A percentile compares a stretch with the other conserved stretches of the same genome.
Conservation (phyloP, 2,329 filamentous ascomycete genomes). For the Beauveria sp. region DNA sequence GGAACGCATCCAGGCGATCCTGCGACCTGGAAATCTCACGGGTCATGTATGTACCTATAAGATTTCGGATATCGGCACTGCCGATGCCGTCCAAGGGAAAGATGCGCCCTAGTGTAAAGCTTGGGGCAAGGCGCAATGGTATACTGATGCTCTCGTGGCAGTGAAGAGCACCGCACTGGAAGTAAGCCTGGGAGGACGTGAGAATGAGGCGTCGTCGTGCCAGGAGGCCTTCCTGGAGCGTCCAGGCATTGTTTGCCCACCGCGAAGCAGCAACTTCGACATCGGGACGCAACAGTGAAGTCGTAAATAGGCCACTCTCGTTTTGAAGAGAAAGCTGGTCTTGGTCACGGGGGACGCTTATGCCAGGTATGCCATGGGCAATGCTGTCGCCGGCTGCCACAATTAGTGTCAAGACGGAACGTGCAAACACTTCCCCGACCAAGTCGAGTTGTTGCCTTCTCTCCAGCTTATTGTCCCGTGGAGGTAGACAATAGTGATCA, state of each 20-base stretch:
- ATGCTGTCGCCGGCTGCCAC: constrained; percentile 25
- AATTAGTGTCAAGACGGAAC: constrained; percentile 27
- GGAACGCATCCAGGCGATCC: constrained; percentile 28
- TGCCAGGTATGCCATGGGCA: constrained; percentile 26
- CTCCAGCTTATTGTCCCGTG: constrained; percentile 18
- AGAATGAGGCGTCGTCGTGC: constrained; percentile 29
- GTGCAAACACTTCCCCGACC: constrained; percentile 27
- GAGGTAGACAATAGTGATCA: constrained; percentile 28
- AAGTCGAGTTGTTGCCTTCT: constrained; percentile 22
- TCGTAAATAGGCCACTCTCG: constrained; percentile 26
- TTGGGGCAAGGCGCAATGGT: constrained; percentile 24
- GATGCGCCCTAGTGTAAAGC: constrained; percentile 25
- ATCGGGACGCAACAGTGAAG: constrained; percentile 28
- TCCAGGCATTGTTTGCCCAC: constrained; percentile 29
- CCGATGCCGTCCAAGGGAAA: constrained; percentile 21
- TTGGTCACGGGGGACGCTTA: constrained; percentile 23
- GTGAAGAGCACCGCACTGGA: constrained; percentile 29
- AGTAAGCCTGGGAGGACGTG: constrained; percentile 30
- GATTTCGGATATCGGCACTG: constrained; percentile 20
- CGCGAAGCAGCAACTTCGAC: constrained; percentile 26
- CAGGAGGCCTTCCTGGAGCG: constrained; percentile 30
- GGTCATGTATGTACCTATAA: constrained; percentile 25
- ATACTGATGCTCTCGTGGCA: constrained; percentile 30
- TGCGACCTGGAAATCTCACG: constrained; percentile 20
- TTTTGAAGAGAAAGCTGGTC: constrained; percentile 28